A percentile compares a stretch with the other conserved stretches of the same genome.
Conservation (phyloP, 352 stramenopile genomes). For the Phytopythium aichiense region DNA sequence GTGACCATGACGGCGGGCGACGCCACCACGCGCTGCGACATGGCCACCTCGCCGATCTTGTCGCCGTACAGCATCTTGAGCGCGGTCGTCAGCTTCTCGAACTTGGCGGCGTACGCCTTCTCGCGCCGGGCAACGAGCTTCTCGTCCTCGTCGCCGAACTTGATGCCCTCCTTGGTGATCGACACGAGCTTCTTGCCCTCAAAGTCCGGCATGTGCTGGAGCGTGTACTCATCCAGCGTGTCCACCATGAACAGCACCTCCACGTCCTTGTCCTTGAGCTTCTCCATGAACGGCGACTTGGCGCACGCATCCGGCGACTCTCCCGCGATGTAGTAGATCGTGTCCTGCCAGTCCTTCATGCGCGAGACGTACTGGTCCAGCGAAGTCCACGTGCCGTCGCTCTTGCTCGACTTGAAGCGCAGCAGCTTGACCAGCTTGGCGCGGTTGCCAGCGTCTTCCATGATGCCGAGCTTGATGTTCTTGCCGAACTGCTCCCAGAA, state of each 20-base stretch:
- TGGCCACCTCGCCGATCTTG: slow-evolving; percentile 94
- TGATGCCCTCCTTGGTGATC: slow-evolving; percentile 98
- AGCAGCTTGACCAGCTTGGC: slow-evolving; percentile 96
- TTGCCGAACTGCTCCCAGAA: slow-evolving; percentile 99
- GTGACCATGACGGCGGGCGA: slow-evolving; percentile 96
- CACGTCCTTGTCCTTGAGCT: slow-evolving; percentile 94
- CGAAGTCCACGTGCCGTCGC: slow-evolving; percentile 89
- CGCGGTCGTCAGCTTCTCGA: slow-evolving; percentile 93
- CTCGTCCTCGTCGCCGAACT: slow-evolving; percentile 98
- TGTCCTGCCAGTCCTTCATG: slow-evolving; percentile 99
- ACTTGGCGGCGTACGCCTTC: slow-evolving; percentile 96
- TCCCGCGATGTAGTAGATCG: slow-evolving; percentile 98
- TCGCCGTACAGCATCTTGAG: slow-evolving; percentile 95
- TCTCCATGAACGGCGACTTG: slow-evolving; percentile 97
- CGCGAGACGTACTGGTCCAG: slow-evolving; percentile 96
- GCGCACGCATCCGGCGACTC: slow-evolving; percentile 91
- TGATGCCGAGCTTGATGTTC: slow-evolving; percentile 98
- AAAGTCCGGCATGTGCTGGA: slow-evolving; percentile 93
- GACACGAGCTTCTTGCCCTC: slow-evolving; percentile 95
- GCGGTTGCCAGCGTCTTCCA: slow-evolving; percentile 96
- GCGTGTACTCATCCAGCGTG: slow-evolving; percentile 98
- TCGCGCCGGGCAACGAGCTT: slow-evolving; percentile 92
- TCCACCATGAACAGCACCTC: slow-evolving; percentile 99
- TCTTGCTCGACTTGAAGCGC: slow-evolving; percentile 95
- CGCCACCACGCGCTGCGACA: slow-evolving; percentile 93